Conservation (phyloP, 202 grass and related monocot genomes). For the Zoysia matrella region DNA sequence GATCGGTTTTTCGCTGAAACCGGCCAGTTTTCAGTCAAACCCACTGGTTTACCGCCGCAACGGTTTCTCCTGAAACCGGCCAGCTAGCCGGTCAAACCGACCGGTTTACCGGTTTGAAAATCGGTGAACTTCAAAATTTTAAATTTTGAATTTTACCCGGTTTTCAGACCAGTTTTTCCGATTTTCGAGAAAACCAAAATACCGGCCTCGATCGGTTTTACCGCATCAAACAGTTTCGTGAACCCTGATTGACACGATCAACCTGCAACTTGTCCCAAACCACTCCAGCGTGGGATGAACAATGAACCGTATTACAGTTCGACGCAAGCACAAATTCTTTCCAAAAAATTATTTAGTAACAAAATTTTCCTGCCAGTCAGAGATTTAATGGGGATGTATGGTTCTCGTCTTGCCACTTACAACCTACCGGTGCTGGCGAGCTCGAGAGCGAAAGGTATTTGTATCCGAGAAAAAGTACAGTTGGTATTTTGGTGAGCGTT, state of each 20-base stretch:
- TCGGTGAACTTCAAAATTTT: too few species aligned
- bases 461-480: neutral
- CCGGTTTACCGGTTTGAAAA: too few species aligned
- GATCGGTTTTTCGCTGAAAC: too few species aligned
- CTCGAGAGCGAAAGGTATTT: too few species aligned
- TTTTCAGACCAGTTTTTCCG: too few species aligned
- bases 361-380: neutral
- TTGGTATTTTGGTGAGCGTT: neutral
- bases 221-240: neutral
- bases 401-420: neutral
- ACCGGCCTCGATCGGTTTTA: slow-evolving; percentile 9
- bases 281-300: neutral
- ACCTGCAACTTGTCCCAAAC: slow-evolving; percentile 12
- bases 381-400: neutral
- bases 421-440: neutral
- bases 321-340: neutral
- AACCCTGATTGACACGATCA: neutral
- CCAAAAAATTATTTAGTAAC: neutral
- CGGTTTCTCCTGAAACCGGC: too few species aligned
- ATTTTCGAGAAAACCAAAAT: neutral
- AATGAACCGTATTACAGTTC: neutral
- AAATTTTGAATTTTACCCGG: too few species aligned
- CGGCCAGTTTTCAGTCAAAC: too few species aligned
- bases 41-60: too few species aligned
- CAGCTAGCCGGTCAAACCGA: too few species aligned